Percentiles rank a stretch among this genome's conserved stretches.
Evolutionary conservation across 169 alveolate genomes (phyloP).

Genomic region (Cryptosporidium tyzzeri): DNA sequence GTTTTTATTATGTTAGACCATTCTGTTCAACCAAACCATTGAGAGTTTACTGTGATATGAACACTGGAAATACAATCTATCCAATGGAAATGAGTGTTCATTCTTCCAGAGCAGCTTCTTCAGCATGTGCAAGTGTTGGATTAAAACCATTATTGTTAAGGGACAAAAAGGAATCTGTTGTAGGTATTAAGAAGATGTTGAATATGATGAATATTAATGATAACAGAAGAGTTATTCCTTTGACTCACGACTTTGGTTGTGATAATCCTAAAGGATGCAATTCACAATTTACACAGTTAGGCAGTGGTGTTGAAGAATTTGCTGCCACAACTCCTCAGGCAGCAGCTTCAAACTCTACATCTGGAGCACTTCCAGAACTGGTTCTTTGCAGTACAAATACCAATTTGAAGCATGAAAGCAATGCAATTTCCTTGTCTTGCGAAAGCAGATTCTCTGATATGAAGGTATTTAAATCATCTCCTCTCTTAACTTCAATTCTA

Average conservation of each 20-base stretch:
- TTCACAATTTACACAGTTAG: slow-evolving; percentile 55
- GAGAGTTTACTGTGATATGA: slow-evolving; percentile 72
- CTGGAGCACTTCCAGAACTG: slow-evolving; percentile 21
- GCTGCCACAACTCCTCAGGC: neutral
- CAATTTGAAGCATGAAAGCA: slow-evolving; percentile 51
- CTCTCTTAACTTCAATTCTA: slow-evolving; percentile 41
- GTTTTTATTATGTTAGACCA: slow-evolving; percentile 67
- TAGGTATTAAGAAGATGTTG: slow-evolving; percentile 55
- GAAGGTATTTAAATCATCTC: slow-evolving; percentile 42
- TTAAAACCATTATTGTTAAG: slow-evolving; percentile 52
- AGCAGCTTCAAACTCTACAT: slow-evolving; percentile 7
- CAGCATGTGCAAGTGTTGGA: slow-evolving; percentile 66
- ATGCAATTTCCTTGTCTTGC: slow-evolving; percentile 50
- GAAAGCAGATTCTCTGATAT: slow-evolving; percentile 61
- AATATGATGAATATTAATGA: slow-evolving; percentile 38
- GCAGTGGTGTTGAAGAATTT: slow-evolving; percentile 33
- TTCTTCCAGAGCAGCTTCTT: slow-evolving; percentile 66
- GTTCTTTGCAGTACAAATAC: slow-evolving; percentile 70
- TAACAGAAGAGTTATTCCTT: slow-evolving; percentile 67
- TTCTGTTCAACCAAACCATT: slow-evolving; percentile 70
- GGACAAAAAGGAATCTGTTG: slow-evolving; percentile 64
- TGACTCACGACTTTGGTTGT: slow-evolving; percentile 71
- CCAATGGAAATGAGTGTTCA: slow-evolving; percentile 52
- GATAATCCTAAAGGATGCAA: slow-evolving; percentile 26
- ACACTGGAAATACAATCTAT: slow-evolving; percentile 71